Evolutionary conservation across 305 asterid genomes (phyloP).

Genomic region (Solanum chacoense): DNA sequence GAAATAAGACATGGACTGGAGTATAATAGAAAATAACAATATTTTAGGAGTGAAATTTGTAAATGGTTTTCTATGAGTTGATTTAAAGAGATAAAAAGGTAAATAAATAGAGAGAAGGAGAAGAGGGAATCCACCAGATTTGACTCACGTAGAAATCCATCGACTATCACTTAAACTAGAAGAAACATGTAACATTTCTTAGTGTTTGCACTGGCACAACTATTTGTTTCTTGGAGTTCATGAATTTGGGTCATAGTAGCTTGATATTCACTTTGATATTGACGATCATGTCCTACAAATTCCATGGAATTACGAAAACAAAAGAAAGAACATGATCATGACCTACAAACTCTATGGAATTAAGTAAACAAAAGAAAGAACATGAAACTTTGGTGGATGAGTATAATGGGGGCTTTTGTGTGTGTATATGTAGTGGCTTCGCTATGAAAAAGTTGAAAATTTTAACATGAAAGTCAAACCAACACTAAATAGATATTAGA

Average conservation of each 20-base stretch:
- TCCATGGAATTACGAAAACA: too few species aligned
- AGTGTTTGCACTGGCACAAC: background rate
- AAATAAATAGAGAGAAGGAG: background rate
- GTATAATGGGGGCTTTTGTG: background rate
- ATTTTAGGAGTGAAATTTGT: background rate
- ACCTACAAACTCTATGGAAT: background rate
- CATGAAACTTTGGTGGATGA: background rate
- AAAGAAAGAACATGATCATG: background rate
- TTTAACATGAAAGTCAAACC: background rate
- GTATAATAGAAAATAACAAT: background rate
- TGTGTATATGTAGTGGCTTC: background rate
- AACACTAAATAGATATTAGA: background rate
- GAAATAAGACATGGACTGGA: background rate
- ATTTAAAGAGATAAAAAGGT: background rate
- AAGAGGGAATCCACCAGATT: background rate
- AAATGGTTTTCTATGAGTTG: background rate
- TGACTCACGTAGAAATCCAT: background rate
- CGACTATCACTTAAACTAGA: background rate
- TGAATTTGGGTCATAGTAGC: background rate
- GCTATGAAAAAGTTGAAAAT: background rate
- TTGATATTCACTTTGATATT: too few species aligned
- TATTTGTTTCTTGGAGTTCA: too few species aligned
- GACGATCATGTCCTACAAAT: background rate
- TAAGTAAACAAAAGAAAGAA: background rate
- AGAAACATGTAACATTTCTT: background rate